Evolutionary conservation across 768 basidiomycete species (phyloP).

Genomic region (Tulasnella sp.): DNA sequence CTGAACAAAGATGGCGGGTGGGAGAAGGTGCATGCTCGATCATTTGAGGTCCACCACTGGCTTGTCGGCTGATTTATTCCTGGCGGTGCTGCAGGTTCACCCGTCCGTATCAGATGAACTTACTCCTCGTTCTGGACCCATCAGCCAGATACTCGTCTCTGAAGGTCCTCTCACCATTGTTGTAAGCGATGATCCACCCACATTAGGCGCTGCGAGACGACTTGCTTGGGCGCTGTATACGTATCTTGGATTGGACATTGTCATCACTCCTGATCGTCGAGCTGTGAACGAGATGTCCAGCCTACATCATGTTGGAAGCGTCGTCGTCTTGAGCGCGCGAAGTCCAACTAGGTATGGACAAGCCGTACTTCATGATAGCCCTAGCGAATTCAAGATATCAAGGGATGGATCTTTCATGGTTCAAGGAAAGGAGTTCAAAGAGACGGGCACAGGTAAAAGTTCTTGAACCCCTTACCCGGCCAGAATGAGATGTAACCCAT

Average conservation of each 20-base stretch:
- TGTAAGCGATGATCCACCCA: not conserved
- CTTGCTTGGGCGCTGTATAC: slow-evolving; percentile 11
- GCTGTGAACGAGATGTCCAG: not conserved
- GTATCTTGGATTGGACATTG: slow-evolving; percentile 12
- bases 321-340: slow-evolving; percentile 13
- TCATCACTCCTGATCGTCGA: slow-evolving; percentile 11
- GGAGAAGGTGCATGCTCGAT: not conserved
- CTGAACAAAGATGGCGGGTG: not conserved
- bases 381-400: slow-evolving; percentile 1
- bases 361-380: not conserved
- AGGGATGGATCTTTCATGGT: not conserved
- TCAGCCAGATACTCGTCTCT: slow-evolving; percentile 15
- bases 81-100: no score
- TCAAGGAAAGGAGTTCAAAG: not conserved
- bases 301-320: not conserved
- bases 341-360: slow-evolving; percentile 3
- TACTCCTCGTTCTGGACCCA: not conserved
- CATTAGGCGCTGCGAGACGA: slow-evolving; percentile 1
- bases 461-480: not conserved
- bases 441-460: slow-evolving; percentile 1
- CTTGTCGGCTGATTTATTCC: not conserved
- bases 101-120: not conserved
- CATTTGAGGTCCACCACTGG: not conserved
- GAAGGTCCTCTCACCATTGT: slow-evolving; percentile 3
- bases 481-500: not conserved